A percentile compares a stretch with the other conserved stretches of the same genome.
Evolutionary conservation across 2,329 filamentous ascomycete species (phyloP).

Genomic region (Ceratocystis alfenasii): DNA sequence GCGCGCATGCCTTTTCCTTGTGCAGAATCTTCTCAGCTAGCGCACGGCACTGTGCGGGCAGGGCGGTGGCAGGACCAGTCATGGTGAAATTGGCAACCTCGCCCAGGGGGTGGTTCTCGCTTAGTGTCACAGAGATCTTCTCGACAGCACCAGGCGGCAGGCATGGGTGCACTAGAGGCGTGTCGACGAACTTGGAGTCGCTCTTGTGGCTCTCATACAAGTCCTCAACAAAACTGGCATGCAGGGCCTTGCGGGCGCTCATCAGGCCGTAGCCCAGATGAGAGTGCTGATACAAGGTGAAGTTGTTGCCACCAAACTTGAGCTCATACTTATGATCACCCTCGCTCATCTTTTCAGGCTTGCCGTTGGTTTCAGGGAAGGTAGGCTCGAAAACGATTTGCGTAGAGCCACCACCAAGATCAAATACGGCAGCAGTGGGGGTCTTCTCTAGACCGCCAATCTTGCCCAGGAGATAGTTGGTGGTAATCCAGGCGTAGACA

Average conservation of each 20-base stretch:
- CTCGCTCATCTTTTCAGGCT: slow-evolving; percentile 71
- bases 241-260: slow-evolving; percentile 80
- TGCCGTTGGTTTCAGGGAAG: slow-evolving; percentile 60
- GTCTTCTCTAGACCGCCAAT: slow-evolving; percentile 86
- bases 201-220: slow-evolving; percentile 51
- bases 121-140: slow-evolving; percentile 60
- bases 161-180: slow-evolving; percentile 71
- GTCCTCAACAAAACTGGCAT: slow-evolving; percentile 61
- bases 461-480: slow-evolving; percentile 95
- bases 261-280: slow-evolving; percentile 95
- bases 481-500: slow-evolving; percentile 98
- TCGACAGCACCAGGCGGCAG: slow-evolving; percentile 63
- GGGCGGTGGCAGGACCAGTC: slow-evolving; percentile 63
- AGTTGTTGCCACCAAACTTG: slow-evolving; percentile 77
- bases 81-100: slow-evolving; percentile 62
- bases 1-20: slow-evolving; percentile 69
- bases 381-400: slow-evolving; percentile 98
- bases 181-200: slow-evolving; percentile 54
- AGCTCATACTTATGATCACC: slow-evolving; percentile 95
- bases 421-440: slow-evolving; percentile 87
- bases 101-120: slow-evolving; percentile 53
- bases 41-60: slow-evolving; percentile 77
- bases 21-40: slow-evolving; percentile 81
- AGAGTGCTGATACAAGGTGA: slow-evolving; percentile 93
- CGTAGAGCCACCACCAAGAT: slow-evolving; percentile 90